These are phyloP conservation scores for Marchantia paleacea DNA, from an alignment of 225 moss, liverwort and hornwort genomes.

Conservation along the genomic window DNA sequence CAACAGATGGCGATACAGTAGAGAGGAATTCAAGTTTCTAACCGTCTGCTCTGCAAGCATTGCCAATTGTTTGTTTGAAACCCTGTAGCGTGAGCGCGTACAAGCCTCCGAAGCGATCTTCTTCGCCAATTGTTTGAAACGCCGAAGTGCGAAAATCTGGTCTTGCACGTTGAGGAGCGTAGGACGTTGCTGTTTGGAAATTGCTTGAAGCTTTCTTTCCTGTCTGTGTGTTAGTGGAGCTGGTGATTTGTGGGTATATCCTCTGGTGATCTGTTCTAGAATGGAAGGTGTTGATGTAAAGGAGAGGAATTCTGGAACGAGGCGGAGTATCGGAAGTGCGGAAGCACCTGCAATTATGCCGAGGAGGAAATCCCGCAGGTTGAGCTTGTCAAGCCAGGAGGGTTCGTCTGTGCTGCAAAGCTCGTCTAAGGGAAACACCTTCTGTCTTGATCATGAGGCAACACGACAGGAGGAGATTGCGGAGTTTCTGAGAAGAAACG, in stretches of 20 bases:
- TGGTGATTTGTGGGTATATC: not conserved
- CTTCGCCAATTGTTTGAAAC: not conserved
- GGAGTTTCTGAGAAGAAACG: not conserved
- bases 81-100: not conserved
- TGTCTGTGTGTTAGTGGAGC: not conserved
- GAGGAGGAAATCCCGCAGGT: not conserved
- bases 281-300: not conserved
- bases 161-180: not conserved
- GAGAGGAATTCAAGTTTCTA: not conserved
- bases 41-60: not conserved
- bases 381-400: not conserved
- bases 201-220: not conserved
- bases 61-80: not conserved
- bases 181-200: not conserved
- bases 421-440: not conserved
- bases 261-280: not conserved
- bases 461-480: slow-evolving; percentile 3
- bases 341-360: not conserved
- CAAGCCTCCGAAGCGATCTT: not conserved
- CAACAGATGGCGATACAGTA: not conserved
- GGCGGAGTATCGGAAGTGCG: not conserved
- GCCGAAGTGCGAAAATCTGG: no score
- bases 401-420: not conserved
- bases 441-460: slow-evolving; percentile 7
- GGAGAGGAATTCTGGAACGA: not conserved